Percentiles rank a stretch among this genome's conserved stretches.
These are phyloP conservation scores for Aspergillus candidus DNA, from an alignment of 2,329 filamentous ascomycete genomes.

Conservation along the genomic window DNA sequence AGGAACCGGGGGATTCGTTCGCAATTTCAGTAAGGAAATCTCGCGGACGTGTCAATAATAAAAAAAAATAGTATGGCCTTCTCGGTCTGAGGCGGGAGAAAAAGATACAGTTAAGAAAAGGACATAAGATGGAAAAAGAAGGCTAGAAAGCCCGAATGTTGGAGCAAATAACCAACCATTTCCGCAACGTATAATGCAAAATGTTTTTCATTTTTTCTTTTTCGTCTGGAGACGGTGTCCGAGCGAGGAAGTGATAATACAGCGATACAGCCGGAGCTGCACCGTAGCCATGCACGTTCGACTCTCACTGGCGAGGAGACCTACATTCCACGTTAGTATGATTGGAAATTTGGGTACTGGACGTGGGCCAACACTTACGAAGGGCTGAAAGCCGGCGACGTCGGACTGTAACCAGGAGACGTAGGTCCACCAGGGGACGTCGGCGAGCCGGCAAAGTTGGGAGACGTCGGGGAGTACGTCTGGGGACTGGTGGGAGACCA, in stretches of 20 bases:
- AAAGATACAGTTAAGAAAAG: conserved; percentile 29
- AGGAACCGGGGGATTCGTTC: conserved; percentile 23
- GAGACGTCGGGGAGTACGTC: conserved; percentile 46
- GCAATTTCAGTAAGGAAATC: conserved; percentile 25
- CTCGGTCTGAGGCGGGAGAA: conserved; percentile 18
- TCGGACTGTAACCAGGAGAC: conserved; percentile 40
- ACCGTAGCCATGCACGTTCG: conserved; percentile 16
- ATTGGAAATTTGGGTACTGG: neutral
- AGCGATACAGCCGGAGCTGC: conserved; percentile 27
- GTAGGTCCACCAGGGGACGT: conserved; percentile 38
- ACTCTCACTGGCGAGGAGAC: conserved; percentile 38
- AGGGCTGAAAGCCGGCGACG: conserved; percentile 39
- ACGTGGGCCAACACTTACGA: conserved; percentile 28
- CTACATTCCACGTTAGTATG: conserved; percentile 20
- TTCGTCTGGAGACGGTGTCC: conserved; percentile 5
- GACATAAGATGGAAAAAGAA: conserved; percentile 7
- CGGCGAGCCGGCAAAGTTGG: conserved; percentile 43
- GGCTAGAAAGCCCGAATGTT: conserved; percentile 27
- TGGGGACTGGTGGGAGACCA: conserved; percentile 44
- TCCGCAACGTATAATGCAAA: conserved; percentile 31
- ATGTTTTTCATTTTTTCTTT: conserved; percentile 32
- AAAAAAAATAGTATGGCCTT: conserved; percentile 9
- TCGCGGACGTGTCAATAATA: conserved; percentile 17
- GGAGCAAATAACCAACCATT: conserved; percentile 35
- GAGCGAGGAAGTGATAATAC: conserved; percentile 33